phyloP scores from a whole-genome alignment of 2,329 filamentous ascomycete species.

The Shiraia bambusicola region DNA sequence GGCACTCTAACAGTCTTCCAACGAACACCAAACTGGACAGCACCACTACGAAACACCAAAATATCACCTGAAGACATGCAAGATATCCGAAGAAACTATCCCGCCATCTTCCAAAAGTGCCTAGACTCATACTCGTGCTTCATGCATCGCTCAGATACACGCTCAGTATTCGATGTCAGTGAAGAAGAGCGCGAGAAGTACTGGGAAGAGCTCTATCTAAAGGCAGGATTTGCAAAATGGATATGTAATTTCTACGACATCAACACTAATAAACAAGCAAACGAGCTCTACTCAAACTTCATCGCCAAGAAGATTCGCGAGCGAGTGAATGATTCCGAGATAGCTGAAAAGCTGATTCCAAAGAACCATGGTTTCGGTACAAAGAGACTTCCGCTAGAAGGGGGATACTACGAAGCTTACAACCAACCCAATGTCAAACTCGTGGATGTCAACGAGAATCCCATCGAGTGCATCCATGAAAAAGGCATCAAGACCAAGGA shows the following conservation, averaged over 20 bases:
- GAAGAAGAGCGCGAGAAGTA: slow-evolving; percentile 16
- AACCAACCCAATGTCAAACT: slow-evolving; percentile 43
- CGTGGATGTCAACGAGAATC: slow-evolving; percentile 42
- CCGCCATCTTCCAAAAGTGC: slow-evolving; percentile 17
- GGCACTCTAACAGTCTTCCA: slow-evolving; percentile 15
- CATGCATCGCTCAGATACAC: slow-evolving; percentile 15
- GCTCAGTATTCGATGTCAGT: slow-evolving; percentile 13
- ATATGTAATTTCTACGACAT: slow-evolving; percentile 22
- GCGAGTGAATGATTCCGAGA: slow-evolving; percentile 45
- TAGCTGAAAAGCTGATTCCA: slow-evolving; percentile 47
- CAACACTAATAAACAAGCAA: slow-evolving; percentile 25
- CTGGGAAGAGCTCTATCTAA: slow-evolving; percentile 21
- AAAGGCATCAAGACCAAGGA: slow-evolving; percentile 45
- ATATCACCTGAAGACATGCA: slow-evolving; percentile 17
- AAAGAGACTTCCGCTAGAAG: slow-evolving; percentile 46
- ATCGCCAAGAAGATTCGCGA: slow-evolving; percentile 41
- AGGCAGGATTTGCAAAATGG: slow-evolving; percentile 22
- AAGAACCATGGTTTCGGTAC: slow-evolving; percentile 45
- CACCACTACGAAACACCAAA: slow-evolving; percentile 19
- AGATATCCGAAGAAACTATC: slow-evolving; percentile 16
- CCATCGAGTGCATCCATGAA: slow-evolving; percentile 37
- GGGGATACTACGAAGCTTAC: slow-evolving; percentile 46
- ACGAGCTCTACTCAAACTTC: slow-evolving; percentile 28
- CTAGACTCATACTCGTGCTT: slow-evolving; percentile 19
- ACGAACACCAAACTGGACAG: slow-evolving; percentile 20